These are phyloP conservation scores for Hypoxylon sp. DNA, from an alignment of 2,329 filamentous ascomycete genomes.

Conservation along the genomic window DNA sequence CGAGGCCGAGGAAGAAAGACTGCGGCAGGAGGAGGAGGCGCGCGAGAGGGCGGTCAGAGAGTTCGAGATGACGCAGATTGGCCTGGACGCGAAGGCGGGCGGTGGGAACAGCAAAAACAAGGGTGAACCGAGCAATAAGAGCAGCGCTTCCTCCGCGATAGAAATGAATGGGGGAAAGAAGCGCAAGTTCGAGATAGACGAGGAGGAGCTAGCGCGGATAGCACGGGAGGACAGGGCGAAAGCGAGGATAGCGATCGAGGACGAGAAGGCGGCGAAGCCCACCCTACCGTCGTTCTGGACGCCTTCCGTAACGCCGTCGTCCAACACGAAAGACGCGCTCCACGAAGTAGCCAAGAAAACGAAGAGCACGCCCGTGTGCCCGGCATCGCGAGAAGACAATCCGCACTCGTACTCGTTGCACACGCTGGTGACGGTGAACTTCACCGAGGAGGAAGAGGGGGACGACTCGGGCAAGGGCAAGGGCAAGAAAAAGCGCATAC, in stretches of 20 bases:
- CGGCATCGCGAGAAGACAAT: slow-evolving; percentile 75
- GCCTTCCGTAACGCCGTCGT: slow-evolving; percentile 82
- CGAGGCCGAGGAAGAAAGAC: slow-evolving; percentile 77
- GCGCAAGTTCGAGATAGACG: slow-evolving; percentile 85
- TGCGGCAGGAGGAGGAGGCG: slow-evolving; percentile 76
- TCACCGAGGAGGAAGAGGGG: slow-evolving; percentile 77
- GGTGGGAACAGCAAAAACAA: slow-evolving; percentile 56
- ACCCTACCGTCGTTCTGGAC: slow-evolving; percentile 93
- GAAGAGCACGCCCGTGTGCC: slow-evolving; percentile 82
- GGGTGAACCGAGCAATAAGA: slow-evolving; percentile 40
- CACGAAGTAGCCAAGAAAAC: slow-evolving; percentile 70
- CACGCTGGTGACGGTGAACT: slow-evolving; percentile 80
- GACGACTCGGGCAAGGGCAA: slow-evolving; percentile 47
- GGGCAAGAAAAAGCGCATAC: slow-evolving; percentile 56
- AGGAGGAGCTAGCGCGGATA: slow-evolving; percentile 80
- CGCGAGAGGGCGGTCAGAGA: slow-evolving; percentile 79
- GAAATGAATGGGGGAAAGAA: slow-evolving; percentile 57
- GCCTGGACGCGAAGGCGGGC: slow-evolving; percentile 62
- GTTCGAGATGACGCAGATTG: slow-evolving; percentile 89
- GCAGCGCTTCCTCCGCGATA: not conserved
- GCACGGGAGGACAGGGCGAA: slow-evolving; percentile 78
- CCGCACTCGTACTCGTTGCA: slow-evolving; percentile 85
- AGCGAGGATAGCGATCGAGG: slow-evolving; percentile 78
- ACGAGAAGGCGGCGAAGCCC: slow-evolving; percentile 79
- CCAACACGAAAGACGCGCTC: slow-evolving; percentile 70